Percentiles rank a stretch among this genome's conserved stretches.
phyloP scores from a whole-genome alignment of 2,329 filamentous ascomycete species.

The Penicillium hordei region DNA sequence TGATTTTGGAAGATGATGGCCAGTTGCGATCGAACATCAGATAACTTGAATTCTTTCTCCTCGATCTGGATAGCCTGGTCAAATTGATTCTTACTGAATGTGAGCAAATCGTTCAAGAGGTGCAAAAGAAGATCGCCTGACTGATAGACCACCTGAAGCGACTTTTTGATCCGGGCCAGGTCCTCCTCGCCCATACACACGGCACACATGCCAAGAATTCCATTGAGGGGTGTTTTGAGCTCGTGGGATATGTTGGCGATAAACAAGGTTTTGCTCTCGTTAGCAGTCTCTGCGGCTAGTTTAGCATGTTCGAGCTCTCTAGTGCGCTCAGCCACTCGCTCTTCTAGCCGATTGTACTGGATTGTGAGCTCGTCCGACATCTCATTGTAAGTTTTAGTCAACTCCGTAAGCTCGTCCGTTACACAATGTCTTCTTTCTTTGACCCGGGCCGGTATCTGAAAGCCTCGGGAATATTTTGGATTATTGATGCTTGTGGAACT shows the following conservation, averaged over 20 bases:
- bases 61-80: conserved; percentile 79
- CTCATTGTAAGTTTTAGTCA: conserved; percentile 83
- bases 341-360: conserved; percentile 81
- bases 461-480: conserved; percentile 37
- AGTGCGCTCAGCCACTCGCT: conserved; percentile 79
- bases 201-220: conserved; percentile 87
- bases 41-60: conserved; percentile 78
- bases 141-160: conserved; percentile 84
- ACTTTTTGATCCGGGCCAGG: conserved; percentile 72
- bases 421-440: conserved; percentile 71
- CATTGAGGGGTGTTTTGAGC: conserved; percentile 87
- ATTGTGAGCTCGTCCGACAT: conserved; percentile 89
- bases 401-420: conserved; percentile 80
- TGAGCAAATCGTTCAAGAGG: conserved; percentile 82
- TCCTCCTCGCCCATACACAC: conserved; percentile 93
- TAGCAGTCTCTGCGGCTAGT: conserved; percentile 88
- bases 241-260: conserved; percentile 87
- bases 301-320: conserved; percentile 85
- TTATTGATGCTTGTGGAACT: conserved; percentile 3
- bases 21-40: conserved; percentile 81
- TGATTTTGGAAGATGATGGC: conserved; percentile 88
- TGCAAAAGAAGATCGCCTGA: conserved; percentile 81
- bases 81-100: conserved; percentile 93
- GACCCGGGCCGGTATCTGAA: conserved; percentile 84
- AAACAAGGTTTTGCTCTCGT: conserved; percentile 92